phyloP scores from a whole-genome alignment of 148 eudicot genomes.

The Polygonum maritimum region DNA sequence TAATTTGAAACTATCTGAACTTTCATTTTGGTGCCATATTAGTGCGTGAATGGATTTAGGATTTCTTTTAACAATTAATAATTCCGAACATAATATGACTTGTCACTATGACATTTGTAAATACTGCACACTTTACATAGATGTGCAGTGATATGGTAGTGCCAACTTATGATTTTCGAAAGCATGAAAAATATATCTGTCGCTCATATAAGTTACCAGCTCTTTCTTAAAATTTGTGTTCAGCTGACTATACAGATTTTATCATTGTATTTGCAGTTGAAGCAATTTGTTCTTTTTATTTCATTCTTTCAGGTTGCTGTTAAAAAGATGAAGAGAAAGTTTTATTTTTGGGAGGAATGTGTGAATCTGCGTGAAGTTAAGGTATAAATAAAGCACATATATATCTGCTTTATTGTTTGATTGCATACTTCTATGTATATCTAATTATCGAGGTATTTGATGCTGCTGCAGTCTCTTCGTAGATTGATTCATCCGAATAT shows the following conservation, averaged over 20 bases:
- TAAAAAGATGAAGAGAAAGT: slow-evolving; percentile 93
- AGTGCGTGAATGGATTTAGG: neutral
- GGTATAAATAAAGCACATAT: slow-evolving; percentile 30
- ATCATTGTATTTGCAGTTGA: neutral
- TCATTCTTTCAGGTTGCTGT: slow-evolving; percentile 65
- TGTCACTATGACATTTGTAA: neutral
- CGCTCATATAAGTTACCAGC: neutral
- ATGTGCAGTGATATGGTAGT: neutral
- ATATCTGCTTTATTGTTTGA: neutral
- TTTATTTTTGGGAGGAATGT: slow-evolving; percentile 88
- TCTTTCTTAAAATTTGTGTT: neutral
- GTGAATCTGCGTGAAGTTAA: slow-evolving; percentile 85
- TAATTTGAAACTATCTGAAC: neutral
- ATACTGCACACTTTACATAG: neutral
- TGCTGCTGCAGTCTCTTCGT: slow-evolving; percentile 57
- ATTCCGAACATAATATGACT: neutral
- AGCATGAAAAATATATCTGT: neutral
- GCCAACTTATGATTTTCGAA: neutral
- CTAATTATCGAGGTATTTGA: neutral
- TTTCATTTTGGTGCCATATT: neutral
- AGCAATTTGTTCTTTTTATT: neutral
- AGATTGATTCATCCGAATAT: slow-evolving; percentile 86
- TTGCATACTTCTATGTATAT: neutral
- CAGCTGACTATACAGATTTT: neutral
- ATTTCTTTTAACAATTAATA: neutral